These are phyloP conservation scores for Mycena olivaceomarginata DNA, from an alignment of 768 basidiomycete species.

Conservation along the genomic window DNA sequence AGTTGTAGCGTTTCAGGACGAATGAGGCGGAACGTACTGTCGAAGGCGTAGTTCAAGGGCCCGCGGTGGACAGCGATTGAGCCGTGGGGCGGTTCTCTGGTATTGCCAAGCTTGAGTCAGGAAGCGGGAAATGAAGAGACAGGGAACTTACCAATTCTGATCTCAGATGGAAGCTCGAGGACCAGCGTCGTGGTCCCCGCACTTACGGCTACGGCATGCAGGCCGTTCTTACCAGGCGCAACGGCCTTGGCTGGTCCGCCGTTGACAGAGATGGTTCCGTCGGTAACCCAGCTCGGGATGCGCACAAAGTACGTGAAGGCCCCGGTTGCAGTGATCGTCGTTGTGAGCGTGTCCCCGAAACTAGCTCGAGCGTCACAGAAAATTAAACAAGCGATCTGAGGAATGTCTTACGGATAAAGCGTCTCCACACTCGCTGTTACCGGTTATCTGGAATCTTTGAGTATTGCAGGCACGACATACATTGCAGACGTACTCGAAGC, in stretches of 20 bases:
- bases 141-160: slow-evolving; percentile 62
- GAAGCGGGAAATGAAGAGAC: neutral
- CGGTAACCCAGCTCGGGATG: slow-evolving; percentile 62
- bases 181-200: slow-evolving; percentile 67
- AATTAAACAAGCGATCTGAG: neutral
- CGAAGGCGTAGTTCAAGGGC: slow-evolving; percentile 73
- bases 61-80: slow-evolving; percentile 74
- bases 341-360: slow-evolving; percentile 59
- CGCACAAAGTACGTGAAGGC: slow-evolving; percentile 61
- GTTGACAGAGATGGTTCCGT: slow-evolving; percentile 58
- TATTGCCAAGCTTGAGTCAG: neutral
- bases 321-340: slow-evolving; percentile 55
- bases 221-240: slow-evolving; percentile 61
- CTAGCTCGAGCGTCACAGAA: neutral
- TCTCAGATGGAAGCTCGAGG: slow-evolving; percentile 67
- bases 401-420: slow-evolving; percentile 57
- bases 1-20: neutral
- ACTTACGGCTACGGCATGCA: slow-evolving; percentile 61
- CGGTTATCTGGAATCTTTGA: slow-evolving; percentile 50
- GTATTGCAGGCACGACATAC: neutral
- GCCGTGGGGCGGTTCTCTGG: slow-evolving; percentile 69
- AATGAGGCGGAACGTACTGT: slow-evolving; percentile 57
- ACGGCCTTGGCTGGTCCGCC: slow-evolving; percentile 59
- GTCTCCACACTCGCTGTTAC: slow-evolving; percentile 60
- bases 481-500: slow-evolving; percentile 50